phyloP scores from a whole-genome alignment of 1,139 yeast species.

The Cylindricascospora bacillispora region DNA sequence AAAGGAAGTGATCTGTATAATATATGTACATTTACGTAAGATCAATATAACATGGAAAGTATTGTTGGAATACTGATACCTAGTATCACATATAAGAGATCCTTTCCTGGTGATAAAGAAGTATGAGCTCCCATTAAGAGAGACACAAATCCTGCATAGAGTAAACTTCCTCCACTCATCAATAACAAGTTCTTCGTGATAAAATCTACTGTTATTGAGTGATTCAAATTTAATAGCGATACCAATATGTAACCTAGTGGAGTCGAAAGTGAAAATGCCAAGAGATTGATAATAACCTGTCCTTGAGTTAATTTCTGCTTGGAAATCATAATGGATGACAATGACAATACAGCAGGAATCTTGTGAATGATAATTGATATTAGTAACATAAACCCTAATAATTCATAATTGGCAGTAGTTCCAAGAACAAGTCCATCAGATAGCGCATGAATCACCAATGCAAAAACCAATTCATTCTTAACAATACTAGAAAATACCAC shows the following conservation, averaged over 20 bases:
- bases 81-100: no score
- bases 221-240: conserved; percentile 15
- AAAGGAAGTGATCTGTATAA: conserved; percentile 16
- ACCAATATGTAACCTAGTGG: conserved; percentile 23
- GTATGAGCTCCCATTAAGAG: no score
- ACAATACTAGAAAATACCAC: conserved; percentile 12
- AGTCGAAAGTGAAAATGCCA: conserved; percentile 24
- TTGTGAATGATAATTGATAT: conserved; percentile 50
- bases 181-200: conserved; percentile 22
- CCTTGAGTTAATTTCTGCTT: conserved; percentile 21
- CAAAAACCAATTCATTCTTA: conserved; percentile 37
- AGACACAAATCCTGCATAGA: conserved; percentile 26
- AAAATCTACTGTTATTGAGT: conserved; percentile 18
- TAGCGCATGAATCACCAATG: conserved; percentile 44
- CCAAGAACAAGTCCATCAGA: conserved; percentile 59
- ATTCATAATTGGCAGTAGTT: conserved; percentile 34
- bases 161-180: conserved; percentile 25
- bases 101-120: no score
- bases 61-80: no score
- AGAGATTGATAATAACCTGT: conserved; percentile 20
- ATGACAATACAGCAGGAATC: conserved; percentile 51
- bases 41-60: no score
- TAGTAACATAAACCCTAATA: conserved; percentile 34
- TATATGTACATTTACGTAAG: no score
- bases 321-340: conserved; percentile 29